Conservation (phyloP, 75 land plant species). For the Selaginella tamariscina region DNA sequence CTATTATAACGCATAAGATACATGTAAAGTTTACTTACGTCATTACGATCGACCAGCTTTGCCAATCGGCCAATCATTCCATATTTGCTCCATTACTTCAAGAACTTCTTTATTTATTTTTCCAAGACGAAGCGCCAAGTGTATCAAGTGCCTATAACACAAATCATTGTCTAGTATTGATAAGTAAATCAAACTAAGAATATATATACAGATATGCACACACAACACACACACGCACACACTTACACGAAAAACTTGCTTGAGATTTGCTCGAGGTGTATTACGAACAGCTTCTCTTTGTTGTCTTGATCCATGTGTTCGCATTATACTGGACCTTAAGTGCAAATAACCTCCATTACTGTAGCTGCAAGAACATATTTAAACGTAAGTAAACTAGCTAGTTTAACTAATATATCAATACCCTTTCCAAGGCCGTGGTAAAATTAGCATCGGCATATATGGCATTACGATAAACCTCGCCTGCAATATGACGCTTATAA, state of each 20-base stretch:
- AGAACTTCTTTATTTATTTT: conserved; percentile 63
- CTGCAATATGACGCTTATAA: conserved; percentile 27
- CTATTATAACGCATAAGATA: background rate
- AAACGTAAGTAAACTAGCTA: conserved; percentile 4
- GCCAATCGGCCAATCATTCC: conserved; percentile 82
- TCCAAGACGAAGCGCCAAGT: conserved; percentile 80
- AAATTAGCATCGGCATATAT: conserved; percentile 94
- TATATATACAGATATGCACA: background rate
- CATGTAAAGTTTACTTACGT: conserved; percentile 42
- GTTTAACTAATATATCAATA: conserved; percentile 16
- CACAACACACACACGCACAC: conserved; percentile 32
- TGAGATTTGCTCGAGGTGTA: conserved; percentile 38
- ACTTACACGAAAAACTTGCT: conserved; percentile 55
- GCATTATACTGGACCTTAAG: conserved; percentile 69
- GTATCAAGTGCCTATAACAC: conserved; percentile 62
- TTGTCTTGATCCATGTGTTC: conserved; percentile 79
- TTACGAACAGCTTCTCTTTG: conserved; percentile 56
- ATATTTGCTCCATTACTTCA: conserved; percentile 61
- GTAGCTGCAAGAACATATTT: conserved; percentile 35
- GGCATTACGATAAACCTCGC: conserved; percentile 80
- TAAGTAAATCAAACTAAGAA: background rate
- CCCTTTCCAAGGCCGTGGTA: conserved; percentile 77
- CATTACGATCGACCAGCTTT: conserved; percentile 66
- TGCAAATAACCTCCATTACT: conserved; percentile 64
- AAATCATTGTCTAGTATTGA: background rate